A percentile compares a stretch with the other conserved stretches of the same genome.
These are phyloP conservation scores for Trichomonas vaginalis DNA, from an alignment of 208 protist species.

Conservation along the genomic window DNA sequence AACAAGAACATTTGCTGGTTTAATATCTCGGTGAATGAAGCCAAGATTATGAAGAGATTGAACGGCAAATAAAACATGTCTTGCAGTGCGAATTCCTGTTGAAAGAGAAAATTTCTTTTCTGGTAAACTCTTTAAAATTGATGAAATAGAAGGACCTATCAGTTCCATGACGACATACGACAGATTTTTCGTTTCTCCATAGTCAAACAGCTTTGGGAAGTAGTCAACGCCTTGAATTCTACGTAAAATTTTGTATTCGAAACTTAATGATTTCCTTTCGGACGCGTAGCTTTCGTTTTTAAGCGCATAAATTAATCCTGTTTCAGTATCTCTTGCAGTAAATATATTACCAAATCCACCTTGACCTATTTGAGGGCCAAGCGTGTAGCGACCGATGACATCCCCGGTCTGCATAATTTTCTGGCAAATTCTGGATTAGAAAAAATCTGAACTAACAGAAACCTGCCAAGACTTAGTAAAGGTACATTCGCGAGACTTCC, in stretches of 20 bases:
- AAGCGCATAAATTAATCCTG: neutral
- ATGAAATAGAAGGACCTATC: neutral
- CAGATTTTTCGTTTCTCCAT: neutral
- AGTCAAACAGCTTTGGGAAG: neutral
- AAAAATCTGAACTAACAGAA: no score
- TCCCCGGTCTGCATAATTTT: neutral
- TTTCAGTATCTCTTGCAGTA: neutral
- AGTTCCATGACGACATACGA: neutral
- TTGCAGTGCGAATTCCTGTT: neutral
- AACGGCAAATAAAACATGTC: neutral
- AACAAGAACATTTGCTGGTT: neutral
- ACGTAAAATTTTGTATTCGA: neutral
- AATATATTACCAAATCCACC: conserved; percentile 8
- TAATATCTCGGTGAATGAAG: conserved; percentile 1
- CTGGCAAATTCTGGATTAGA: no score
- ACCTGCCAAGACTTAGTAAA: no score
- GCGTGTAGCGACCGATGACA: neutral
- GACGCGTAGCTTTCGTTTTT: neutral
- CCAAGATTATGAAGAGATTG: neutral
- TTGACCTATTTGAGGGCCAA: neutral
- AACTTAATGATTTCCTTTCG: neutral
- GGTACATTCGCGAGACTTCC: no score
- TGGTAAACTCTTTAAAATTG: neutral
- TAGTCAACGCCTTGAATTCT: neutral
- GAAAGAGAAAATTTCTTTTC: neutral